A percentile compares a stretch with the other conserved stretches of the same genome.
These are phyloP conservation scores for Diaporthe citriasiana DNA, from an alignment of 2,329 filamentous ascomycete species.

Conservation along the genomic window DNA sequence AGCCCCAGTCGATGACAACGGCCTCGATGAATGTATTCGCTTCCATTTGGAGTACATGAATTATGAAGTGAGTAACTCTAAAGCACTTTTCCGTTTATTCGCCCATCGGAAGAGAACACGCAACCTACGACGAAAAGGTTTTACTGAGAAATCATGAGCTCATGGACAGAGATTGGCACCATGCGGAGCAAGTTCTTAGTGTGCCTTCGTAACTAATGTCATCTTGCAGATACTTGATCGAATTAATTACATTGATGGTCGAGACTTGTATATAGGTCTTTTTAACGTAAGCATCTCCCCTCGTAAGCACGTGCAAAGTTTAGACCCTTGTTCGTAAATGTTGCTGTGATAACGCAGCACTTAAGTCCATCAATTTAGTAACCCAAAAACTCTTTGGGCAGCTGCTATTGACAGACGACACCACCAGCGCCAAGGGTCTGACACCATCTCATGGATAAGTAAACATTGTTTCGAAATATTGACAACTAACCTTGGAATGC, in stretches of 20 bases:
- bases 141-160: no score
- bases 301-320: not conserved
- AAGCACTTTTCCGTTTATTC: not conserved
- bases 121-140: not conserved
- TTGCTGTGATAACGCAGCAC: not conserved
- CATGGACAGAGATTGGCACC: not conserved
- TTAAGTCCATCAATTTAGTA: not conserved
- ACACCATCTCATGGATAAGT: no score
- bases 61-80: not conserved
- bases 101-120: not conserved
- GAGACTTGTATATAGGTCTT: not conserved
- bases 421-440: no score
- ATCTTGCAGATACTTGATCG: not conserved
- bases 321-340: not conserved
- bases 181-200: not conserved
- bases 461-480: not conserved
- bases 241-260: not conserved
- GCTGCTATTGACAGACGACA: not conserved
- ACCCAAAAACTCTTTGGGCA: not conserved
- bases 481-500: not conserved
- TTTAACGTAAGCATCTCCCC: not conserved
- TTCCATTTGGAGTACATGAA: constrained; percentile 25
- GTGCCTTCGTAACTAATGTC: not conserved
- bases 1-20: not conserved
- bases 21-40: constrained; percentile 11